Evolutionary conservation across 257 asterid species (phyloP).

Genomic region (Misopates orontium): DNA sequence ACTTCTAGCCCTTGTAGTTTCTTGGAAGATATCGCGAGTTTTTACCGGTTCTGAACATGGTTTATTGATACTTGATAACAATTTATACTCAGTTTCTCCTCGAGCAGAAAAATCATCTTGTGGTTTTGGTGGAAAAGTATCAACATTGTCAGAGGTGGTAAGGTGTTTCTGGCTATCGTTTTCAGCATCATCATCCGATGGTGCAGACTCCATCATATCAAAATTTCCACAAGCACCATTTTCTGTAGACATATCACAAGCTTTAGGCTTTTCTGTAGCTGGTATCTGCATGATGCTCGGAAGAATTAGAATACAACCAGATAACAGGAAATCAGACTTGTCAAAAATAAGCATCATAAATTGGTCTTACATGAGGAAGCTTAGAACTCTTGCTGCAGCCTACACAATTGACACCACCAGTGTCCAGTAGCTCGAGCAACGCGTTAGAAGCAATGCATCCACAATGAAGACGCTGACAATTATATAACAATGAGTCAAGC

Average conservation of each 20-base stretch:
- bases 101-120: slow-evolving; percentile 39
- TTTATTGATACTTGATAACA: slow-evolving; percentile 38
- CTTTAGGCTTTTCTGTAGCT: slow-evolving; percentile 44
- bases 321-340: slow-evolving; percentile 20
- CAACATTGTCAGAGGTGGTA: slow-evolving; percentile 36
- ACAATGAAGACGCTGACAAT: slow-evolving; percentile 87
- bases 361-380: slow-evolving; percentile 57
- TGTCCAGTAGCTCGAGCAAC: slow-evolving; percentile 67
- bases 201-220: slow-evolving; percentile 42
- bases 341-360: slow-evolving; percentile 15
- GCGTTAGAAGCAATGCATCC: slow-evolving; percentile 92
- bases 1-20: slow-evolving; percentile 30
- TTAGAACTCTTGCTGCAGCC: slow-evolving; percentile 58
- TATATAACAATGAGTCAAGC: slow-evolving; percentile 8
- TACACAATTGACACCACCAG: slow-evolving; percentile 78
- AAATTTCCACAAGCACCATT: slow-evolving; percentile 34
- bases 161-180: slow-evolving; percentile 33
- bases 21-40: slow-evolving; percentile 36
- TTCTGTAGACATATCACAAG: slow-evolving; percentile 37
- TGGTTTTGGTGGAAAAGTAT: slow-evolving; percentile 31
- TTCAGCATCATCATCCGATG: slow-evolving; percentile 39
- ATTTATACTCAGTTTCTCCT: slow-evolving; percentile 46
- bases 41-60: slow-evolving; percentile 42
- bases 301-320: slow-evolving; percentile 39
- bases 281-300: slow-evolving; percentile 56